A percentile compares a stretch with the other conserved stretches of the same genome.
phyloP scores from a whole-genome alignment of 1,139 yeast genomes.

The Candida sanyaensis region DNA sequence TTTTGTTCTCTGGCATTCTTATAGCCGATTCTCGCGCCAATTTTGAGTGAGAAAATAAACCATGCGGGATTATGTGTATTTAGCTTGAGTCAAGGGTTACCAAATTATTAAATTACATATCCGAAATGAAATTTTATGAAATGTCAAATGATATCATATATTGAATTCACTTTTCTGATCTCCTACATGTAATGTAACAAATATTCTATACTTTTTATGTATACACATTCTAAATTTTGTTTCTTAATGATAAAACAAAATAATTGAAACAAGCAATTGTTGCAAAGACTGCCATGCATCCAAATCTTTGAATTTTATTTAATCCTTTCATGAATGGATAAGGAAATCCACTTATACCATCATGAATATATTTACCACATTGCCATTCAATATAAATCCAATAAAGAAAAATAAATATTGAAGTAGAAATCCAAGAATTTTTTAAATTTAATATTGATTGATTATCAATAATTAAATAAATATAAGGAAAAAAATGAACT shows the following conservation, averaged over 20 bases:
- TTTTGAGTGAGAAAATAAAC: too few relatives aligned
- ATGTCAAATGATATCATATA: too few relatives aligned
- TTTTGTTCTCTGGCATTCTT: too few relatives aligned
- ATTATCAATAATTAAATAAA: constrained; percentile 12
- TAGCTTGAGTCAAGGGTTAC: too few relatives aligned
- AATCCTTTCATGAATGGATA: constrained; percentile 21
- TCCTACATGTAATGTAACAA: too few relatives aligned
- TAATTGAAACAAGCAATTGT: constrained; percentile 11
- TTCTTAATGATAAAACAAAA: constrained; percentile 10
- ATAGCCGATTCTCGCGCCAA: too few relatives aligned
- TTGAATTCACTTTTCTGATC: too few relatives aligned
- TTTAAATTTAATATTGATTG: not conserved
- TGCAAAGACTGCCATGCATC: constrained; percentile 7
- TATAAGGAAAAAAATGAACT: constrained; percentile 25
- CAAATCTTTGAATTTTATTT: constrained; percentile 6
- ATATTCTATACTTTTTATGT: not conserved
- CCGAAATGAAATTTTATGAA: too few relatives aligned
- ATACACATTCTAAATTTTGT: not conserved
- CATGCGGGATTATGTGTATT: too few relatives aligned
- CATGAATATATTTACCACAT: constrained; percentile 9
- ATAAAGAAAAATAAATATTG: constrained; percentile 9
- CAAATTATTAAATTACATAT: too few relatives aligned
- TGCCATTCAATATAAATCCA: constrained; percentile 12
- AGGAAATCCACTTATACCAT: constrained; percentile 19
- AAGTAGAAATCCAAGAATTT: constrained; percentile 2